Evolutionary conservation across 805 yeast species (phyloP), one percentile per base, ranked within the genome.

Genomic region (Metschnikowia cerradonensis): DNA sequence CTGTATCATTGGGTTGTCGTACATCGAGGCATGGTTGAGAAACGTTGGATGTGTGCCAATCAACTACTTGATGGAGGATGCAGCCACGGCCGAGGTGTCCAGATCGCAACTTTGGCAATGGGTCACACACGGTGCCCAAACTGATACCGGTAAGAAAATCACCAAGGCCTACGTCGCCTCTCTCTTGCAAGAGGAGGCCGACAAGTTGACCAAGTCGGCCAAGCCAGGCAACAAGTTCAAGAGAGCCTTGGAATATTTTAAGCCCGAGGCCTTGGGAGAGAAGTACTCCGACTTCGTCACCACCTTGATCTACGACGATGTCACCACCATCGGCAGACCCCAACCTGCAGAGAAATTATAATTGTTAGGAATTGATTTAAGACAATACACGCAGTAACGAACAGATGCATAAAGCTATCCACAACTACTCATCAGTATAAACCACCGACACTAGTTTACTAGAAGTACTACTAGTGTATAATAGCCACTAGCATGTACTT

Each of bases 11-110:
- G 94, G 94, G 40, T 72, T 87, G 58, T 81, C 84, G 56, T 87
- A 87, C 67, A 86, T 86, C 77, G 94, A 87, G 71, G 88, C 91
- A 31, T 87, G 95, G 95, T 78, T 86, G 61, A 78, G 90, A 66
- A 90, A 90, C 52, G 72, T 83, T 48, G 95, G 95, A 14, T 87
- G 94, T 77, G 91, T 86, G 53, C 92, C 95, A 58, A 87, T 87
- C 67, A 86, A 87, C 73, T 81, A 82, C 67, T 75, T 87, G 68
- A 87, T 87, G 95, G 95, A 87, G 70, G 95, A 87, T 68, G 95
- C 95, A 30, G 94, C 94, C 33, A 87, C 95, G 46, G 92, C 94
- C 38, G 95, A 87, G 70, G 95, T 87, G 37, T 84, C 91, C 35
- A 80, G 94, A 72, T 79, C 90, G 54, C 92, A 86, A 70, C 75